Evolutionary conservation across 164 flowering plant genomes (phyloP).

Genomic region (Dillenia suffruticosa): DNA sequence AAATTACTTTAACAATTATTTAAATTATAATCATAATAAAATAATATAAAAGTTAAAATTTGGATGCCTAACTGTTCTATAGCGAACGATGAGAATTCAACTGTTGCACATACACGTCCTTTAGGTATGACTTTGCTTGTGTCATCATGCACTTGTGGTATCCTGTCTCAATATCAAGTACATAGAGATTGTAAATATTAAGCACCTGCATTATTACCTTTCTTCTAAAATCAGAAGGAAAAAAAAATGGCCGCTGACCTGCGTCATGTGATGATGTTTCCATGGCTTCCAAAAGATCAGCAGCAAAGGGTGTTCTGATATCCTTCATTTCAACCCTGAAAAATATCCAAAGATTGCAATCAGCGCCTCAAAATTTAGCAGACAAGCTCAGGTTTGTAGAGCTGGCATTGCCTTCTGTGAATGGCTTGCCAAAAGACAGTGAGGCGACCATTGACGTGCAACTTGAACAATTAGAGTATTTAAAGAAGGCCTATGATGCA

Average conservation of each 20-base stretch:
- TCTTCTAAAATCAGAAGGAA: not conserved
- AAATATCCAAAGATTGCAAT: slow-evolving; percentile 40
- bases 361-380: slow-evolving; percentile 20
- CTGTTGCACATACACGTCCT: no score
- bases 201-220: not conserved
- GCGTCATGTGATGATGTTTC: slow-evolving; percentile 28
- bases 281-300: slow-evolving; percentile 30
- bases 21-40: no score
- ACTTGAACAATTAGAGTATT: slow-evolving; percentile 17
- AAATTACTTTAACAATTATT: no score
- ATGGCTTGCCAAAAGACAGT: slow-evolving; percentile 23
- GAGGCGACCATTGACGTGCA: slow-evolving; percentile 43
- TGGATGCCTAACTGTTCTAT: no score
- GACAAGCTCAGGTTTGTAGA: slow-evolving; percentile 15
- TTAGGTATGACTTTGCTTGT: no score
- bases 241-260: not conserved
- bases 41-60: no score
- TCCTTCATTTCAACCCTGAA: slow-evolving; percentile 17
- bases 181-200: no score
- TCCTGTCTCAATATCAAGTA: no score
- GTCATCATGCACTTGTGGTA: no score
- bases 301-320: slow-evolving; percentile 20
- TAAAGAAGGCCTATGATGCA: slow-evolving; percentile 35
- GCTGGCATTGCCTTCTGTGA: slow-evolving; percentile 27
- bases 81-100: no score